These are phyloP conservation scores for Albophoma yamanashiensis DNA, from an alignment of 2,329 filamentous ascomycete genomes.

Conservation along the genomic window DNA sequence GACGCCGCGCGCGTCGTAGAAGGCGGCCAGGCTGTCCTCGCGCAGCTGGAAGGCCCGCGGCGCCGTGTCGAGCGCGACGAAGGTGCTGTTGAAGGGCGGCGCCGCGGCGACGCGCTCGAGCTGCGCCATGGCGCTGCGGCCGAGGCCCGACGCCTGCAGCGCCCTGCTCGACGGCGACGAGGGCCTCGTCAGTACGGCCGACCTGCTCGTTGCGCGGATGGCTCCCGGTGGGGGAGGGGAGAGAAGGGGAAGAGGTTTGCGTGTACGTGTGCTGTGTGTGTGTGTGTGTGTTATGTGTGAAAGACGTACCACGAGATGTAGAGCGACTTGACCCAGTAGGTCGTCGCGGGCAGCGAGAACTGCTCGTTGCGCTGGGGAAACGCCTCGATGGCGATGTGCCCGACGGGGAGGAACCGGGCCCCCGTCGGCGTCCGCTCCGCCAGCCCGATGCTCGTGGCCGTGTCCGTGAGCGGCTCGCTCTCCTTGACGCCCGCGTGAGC, in stretches of 20 bases:
- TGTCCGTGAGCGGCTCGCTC: conserved; percentile 21
- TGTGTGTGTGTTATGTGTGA: not conserved
- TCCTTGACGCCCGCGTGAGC: conserved; percentile 13
- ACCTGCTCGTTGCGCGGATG: too few species aligned
- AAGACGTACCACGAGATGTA: conserved; percentile 23
- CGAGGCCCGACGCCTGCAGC: conserved; percentile 24
- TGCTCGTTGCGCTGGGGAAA: conserved; percentile 17
- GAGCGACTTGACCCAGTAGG: conserved; percentile 27
- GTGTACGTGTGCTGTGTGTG: too few species aligned
- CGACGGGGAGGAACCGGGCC: conserved; percentile 24
- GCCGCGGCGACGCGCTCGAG: conserved; percentile 19
- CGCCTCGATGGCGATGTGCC: conserved; percentile 27
- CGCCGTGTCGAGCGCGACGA: conserved; percentile 25
- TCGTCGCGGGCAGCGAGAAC: conserved; percentile 19
- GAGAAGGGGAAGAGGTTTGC: too few species aligned
- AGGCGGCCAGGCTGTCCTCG: conserved; percentile 9
- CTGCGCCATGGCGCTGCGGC: conserved; percentile 22
- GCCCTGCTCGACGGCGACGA: conserved; percentile 7
- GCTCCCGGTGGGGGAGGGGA: not conserved
- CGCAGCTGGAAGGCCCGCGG: conserved; percentile 16
- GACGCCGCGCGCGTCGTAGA: conserved; percentile 16
- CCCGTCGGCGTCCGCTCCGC: conserved; percentile 17
- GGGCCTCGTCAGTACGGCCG: not conserved
- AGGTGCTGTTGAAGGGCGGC: conserved; percentile 20
- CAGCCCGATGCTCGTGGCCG: conserved; percentile 17